Evolutionary conservation across 2,329 filamentous ascomycete species (phyloP), one percentile per base, ranked within the genome.

Genomic region (Penicillium hesseltinei): DNA sequence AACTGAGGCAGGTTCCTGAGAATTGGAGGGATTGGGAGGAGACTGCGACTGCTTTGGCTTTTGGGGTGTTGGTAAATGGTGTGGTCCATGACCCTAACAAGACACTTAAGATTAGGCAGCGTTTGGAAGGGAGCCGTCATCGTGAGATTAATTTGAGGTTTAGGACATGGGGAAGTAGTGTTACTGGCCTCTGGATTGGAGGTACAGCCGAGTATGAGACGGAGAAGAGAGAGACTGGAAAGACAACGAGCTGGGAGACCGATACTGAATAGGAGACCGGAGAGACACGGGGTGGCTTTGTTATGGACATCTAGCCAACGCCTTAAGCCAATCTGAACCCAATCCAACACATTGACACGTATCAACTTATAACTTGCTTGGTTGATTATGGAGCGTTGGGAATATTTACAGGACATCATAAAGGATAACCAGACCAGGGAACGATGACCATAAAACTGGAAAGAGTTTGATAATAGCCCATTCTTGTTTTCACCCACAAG

Each of bases 141-240:
- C 52, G 51, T 9, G 54, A 59, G 43, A 57, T 59, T 35, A 39
- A 31, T 17, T 47, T 59, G 0, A 39, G 25, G 21, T 54, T 62
- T 19, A 50, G 52, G 23, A 17, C 5, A 19, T 19, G 48, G 15
- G 27, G 46, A 13, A 29, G 25, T 29, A 36, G 44, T 15, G 19
- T 57, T 21, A 49, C 25, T 9, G 62, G 62, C 5, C 61, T 52
- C 51, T 61, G 60, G 58, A 54, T 61, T 36, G 45, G 50, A 19
- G 56, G 58, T 1, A 45, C 29, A 38, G 54, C 31, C 29, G 3
- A 35, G 27, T 49, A 42, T 29, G 35, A 54, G 27, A 40, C 15
- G 0, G 25, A 19, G 19, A 7, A 27, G 21, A 2, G 2, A 39
- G 36, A 25, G 15, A 27, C n/a, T 36, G n/a, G 8, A 15, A 23